Evolutionary conservation across 805 yeast species (phyloP), one percentile per base, ranked within the genome.

Genomic region (Kluyveromyces dobzhanskii): DNA sequence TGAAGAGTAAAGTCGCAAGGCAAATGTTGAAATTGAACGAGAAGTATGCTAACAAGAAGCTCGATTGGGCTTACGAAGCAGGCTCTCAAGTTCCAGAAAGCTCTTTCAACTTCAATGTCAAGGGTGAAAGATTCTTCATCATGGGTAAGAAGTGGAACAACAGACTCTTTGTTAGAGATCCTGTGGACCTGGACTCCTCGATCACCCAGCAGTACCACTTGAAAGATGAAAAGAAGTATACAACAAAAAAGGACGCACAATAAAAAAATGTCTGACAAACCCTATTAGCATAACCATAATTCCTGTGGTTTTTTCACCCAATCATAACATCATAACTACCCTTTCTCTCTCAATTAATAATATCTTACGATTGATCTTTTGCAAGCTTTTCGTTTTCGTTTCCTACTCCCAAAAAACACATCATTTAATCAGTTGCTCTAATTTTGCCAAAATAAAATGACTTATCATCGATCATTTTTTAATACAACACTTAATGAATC

Each of bases 11-110:
- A 19, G 29, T 30, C 27, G 34, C 44, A 5, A 30, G 30, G 16
- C 25, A 32, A 10, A 18, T 38, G 18, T 21, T 35, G 18, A 30
- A 34, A 7, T 30, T 42, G 16, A 31, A 42, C 30, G 34, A 26
- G 14, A 28, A 18, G 11, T 12, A 14, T n/a, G 32, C 33, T 19
- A 23, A 28, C 12, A 10, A 26, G 13, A 23, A 23, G 6, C 31
- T 11, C 35, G 31, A 37, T 12, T 42, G 44, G 44, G 26, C 34
- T 9, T 30, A 19, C 4, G 36, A 30, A 11, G 42, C 42, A 7
- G 44, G 44, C 7, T 21, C 25, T 21, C 44, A 42, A 17, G 10
- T 19, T 10, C 44, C 44, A 4, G 37, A 39, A 16, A 42, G 44
- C 21, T 14, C 19, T 4, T 5, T 35, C 10, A 38, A 38, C 23